Conservation (phyloP, 208 protist genomes). For the Entamoeba histolytica region DNA sequence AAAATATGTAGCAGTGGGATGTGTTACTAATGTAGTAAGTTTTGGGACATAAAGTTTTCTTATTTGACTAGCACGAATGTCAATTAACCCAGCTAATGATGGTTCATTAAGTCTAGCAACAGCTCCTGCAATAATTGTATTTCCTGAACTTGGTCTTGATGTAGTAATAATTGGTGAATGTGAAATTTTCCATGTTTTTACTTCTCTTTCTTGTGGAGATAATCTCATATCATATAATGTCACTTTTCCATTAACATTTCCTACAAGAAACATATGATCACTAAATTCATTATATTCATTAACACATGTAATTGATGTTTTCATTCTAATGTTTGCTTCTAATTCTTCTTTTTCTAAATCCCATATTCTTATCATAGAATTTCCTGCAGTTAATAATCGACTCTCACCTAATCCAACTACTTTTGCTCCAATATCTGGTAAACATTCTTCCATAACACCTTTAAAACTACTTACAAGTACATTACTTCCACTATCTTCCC, state of each 20-base stretch:
- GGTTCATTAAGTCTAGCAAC: background rate
- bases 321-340: background rate
- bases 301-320: background rate
- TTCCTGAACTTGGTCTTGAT: background rate
- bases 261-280: background rate
- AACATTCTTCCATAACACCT: background rate
- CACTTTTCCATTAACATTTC: background rate
- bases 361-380: background rate
- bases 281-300: background rate
- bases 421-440: background rate
- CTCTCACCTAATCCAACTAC: background rate
- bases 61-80: background rate
- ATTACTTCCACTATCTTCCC: background rate
- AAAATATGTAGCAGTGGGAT: background rate
- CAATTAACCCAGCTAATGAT: background rate
- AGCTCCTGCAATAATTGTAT: background rate
- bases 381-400: background rate
- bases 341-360: background rate
- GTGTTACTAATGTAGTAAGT: background rate
- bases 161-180: background rate
- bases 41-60: background rate
- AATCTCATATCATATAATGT: background rate
- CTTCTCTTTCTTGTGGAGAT: background rate
- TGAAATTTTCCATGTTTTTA: background rate
- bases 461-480: background rate